Percentiles rank a stretch among this genome's conserved stretches.
Evolutionary conservation across 2,329 filamentous ascomycete species (phyloP).

Genomic region (Scedosporium apiospermum): DNA sequence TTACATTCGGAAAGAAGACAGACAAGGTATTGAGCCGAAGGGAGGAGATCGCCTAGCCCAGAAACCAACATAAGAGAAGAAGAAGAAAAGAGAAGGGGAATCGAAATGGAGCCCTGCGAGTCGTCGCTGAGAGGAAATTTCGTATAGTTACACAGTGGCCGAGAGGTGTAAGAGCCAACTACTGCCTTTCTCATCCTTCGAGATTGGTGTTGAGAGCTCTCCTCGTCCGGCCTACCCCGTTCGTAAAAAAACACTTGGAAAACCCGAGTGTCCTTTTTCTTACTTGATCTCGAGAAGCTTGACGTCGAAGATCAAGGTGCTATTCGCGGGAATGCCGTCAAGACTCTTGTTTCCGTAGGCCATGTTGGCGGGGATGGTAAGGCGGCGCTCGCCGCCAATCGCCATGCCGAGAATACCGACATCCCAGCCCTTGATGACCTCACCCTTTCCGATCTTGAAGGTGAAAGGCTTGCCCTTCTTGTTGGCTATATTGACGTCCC

Average conservation of each 20-base stretch:
- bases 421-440: constrained; percentile 99
- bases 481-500: constrained; percentile 62
- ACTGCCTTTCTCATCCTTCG: background rate
- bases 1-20: constrained; percentile 13
- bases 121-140: background rate
- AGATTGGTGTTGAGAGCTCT: background rate
- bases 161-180: background rate
- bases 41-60: background rate
- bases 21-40: background rate
- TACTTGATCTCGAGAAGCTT: constrained; percentile 81
- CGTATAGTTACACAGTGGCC: background rate
- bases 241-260: background rate
- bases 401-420: constrained; percentile 88
- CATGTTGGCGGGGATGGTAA: constrained; percentile 78
- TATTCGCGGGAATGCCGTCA: constrained; percentile 85
- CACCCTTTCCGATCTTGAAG: constrained; percentile 88
- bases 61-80: background rate
- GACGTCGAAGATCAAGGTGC: constrained; percentile 83
- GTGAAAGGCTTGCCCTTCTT: constrained; percentile 97
- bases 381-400: constrained; percentile 84
- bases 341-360: constrained; percentile 81
- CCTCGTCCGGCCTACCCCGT: background rate
- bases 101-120: background rate
- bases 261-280: constrained; percentile 16
- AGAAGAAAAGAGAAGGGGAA: too few species aligned